These are phyloP conservation scores for Nitzschia inconspicua DNA, from an alignment of 108 stramenopile genomes.

Conservation along the genomic window DNA sequence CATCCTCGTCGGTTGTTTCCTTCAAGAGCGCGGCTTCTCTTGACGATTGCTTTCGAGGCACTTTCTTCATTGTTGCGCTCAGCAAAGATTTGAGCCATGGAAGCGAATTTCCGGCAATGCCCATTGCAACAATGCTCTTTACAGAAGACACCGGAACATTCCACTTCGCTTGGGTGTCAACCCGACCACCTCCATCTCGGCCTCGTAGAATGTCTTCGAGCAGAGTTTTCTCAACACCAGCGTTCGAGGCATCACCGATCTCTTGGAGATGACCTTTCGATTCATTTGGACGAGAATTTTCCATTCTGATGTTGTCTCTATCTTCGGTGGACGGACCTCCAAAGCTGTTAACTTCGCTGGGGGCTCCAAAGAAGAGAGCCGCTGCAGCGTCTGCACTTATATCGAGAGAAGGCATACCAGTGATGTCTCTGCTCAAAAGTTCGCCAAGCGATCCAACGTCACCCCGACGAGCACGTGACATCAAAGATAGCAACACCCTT, in stretches of 20 bases:
- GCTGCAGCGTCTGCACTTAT: constrained; percentile 3
- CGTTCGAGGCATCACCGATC: background rate
- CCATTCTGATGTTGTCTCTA: background rate
- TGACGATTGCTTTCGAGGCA: background rate
- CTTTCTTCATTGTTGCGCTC: constrained; percentile 6
- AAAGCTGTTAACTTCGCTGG: background rate
- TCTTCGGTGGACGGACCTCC: background rate
- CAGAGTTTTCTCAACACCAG: background rate
- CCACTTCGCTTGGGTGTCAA: background rate
- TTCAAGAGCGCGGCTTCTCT: constrained; percentile 12
- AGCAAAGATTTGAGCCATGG: constrained; percentile 34
- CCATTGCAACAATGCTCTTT: constrained; percentile 15
- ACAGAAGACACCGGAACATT: background rate
- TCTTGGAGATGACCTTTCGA: too few relatives aligned
- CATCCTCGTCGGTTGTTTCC: constrained; percentile 33
- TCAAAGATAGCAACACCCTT: constrained; percentile 31
- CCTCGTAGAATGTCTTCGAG: background rate
- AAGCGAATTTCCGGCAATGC: constrained; percentile 25
- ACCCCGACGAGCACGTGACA: constrained; percentile 26
- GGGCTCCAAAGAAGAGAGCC: constrained; percentile 7
- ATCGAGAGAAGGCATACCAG: constrained; percentile 1
- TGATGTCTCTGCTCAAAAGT: background rate
- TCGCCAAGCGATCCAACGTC: background rate
- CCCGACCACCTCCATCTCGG: background rate
- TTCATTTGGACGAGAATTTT: constrained; percentile 11